phyloP scores from a whole-genome alignment of 345 rosid genomes.

The Populus euphratica region DNA sequence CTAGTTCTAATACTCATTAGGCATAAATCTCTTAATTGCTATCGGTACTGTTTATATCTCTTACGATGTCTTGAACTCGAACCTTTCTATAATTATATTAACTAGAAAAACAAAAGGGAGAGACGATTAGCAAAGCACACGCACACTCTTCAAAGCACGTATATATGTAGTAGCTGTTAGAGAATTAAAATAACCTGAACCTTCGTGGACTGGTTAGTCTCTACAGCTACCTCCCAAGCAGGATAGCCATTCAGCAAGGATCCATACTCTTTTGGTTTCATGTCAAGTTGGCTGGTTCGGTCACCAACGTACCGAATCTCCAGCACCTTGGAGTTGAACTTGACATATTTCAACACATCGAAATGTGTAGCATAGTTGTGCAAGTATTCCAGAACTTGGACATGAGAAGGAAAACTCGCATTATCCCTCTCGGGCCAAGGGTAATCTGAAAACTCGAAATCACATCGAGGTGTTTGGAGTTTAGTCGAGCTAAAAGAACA shows the following conservation, averaged over 20 bases:
- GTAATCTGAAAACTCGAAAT: constrained; percentile 41
- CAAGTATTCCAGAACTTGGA: constrained; percentile 38
- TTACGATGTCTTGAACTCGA: too few species aligned
- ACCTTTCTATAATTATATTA: too few species aligned
- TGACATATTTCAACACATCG: constrained; percentile 38
- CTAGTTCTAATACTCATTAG: too few species aligned
- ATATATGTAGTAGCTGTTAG: not conserved
- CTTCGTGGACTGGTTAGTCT: constrained; percentile 14
- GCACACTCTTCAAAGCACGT: not conserved
- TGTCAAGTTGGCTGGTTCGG: not conserved
- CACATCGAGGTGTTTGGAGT: constrained; percentile 44
- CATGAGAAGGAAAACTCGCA: constrained; percentile 34
- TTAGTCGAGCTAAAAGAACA: constrained; percentile 40
- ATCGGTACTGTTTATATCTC: too few species aligned
- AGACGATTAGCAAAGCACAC: not conserved
- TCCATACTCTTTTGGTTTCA: constrained; percentile 20
- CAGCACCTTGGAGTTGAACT: constrained; percentile 39
- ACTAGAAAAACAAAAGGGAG: too few species aligned
- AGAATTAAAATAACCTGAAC: constrained; percentile 22
- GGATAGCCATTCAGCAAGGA: constrained; percentile 28
- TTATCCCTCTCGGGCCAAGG: constrained; percentile 45
- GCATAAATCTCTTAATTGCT: too few species aligned
- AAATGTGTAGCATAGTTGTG: constrained; percentile 35
- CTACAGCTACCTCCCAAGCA: constrained; percentile 44
- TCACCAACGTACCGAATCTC: constrained; percentile 25